Base-by-base conservation (phyloP, 2,329 filamentous ascomycete species). In the Neophaeococcomyces aloes region DNA sequence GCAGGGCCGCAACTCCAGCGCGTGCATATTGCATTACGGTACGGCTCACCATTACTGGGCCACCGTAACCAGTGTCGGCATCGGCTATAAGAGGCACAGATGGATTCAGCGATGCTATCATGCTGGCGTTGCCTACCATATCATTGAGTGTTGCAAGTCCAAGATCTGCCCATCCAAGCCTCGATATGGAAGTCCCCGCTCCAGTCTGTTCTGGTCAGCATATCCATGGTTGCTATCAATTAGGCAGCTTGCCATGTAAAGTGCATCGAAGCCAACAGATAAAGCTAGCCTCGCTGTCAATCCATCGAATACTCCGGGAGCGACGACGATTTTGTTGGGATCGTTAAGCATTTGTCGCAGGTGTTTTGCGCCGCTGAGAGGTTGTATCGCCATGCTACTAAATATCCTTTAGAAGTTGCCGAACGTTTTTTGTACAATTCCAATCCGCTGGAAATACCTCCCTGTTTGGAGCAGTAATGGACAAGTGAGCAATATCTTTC, bases 1-100 rank as follows among this genome's bases (percentile, higher is more conserved):
- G 74, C 34, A 76, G 63, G 8, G 62, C 73, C 1, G 74, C 73
- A 2, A 76, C 68, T 15, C 72, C 72, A 3, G 69, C 64, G 38
- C 67, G 64, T 15, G 66, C 65, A 57, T 75, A 75, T 34, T 66
- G 59, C 19, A 63, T 59, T 6, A 69, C 66, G 4, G 70, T 71
- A 10, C 69, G 65, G 13, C 66, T 63, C 29, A 72, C 62, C 61
- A 64, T 65, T 30, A 64, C 59, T n/a, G 63, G 61, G 1, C 71
- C 70, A 36, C 70, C 70, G 51, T 73, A 74, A 19, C 71, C 71
- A 21, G 64, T 60, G 52, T 74, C 71, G 51, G 68, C 68, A 44
- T 75, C 71, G 19, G 70, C 69, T 46, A 74, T 73, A 2, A 74
- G 59, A 7, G 72, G 69, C 2, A 60, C 65, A 35, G 60, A 60